Conservation (phyloP, 257 asterid genomes). For the Forsythia viridissima region DNA sequence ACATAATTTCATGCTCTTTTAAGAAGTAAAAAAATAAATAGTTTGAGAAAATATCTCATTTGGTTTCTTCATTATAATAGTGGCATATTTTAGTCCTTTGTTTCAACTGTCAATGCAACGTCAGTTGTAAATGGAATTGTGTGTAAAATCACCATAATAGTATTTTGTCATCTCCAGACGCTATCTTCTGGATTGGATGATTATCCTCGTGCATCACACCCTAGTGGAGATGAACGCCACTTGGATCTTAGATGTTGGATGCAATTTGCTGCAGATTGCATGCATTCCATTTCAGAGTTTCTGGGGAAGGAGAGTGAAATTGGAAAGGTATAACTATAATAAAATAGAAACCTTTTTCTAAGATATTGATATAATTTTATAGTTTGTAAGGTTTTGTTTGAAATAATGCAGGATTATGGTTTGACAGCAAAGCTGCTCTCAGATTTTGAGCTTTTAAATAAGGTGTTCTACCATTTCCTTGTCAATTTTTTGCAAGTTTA, state of each 20-base stretch:
- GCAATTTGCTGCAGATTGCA: constrained; percentile 94
- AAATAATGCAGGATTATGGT: constrained; percentile 66
- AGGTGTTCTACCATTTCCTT: constrained; percentile 43
- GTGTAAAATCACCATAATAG: constrained; percentile 19
- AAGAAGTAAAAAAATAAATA: not conserved
- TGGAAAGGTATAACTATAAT: constrained; percentile 52
- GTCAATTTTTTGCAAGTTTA: not conserved
- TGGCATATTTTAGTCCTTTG: not conserved
- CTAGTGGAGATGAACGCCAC: constrained; percentile 89
- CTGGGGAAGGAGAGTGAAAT: constrained; percentile 55
- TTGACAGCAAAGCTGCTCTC: constrained; percentile 74
- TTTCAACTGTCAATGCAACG: constrained; percentile 7
- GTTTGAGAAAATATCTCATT: constrained; percentile 7
- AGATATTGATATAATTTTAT: not conserved
- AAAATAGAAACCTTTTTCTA: not conserved
- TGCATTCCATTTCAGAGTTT: constrained; percentile 81
- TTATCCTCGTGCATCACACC: constrained; percentile 99
- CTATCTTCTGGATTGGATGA: constrained; percentile 97
- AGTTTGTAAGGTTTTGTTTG: constrained; percentile 23
- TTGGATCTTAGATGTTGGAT: constrained; percentile 99
- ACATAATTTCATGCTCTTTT: not conserved
- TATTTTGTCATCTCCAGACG: constrained; percentile 49
- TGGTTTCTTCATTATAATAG: not conserved
- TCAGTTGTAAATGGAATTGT: constrained; percentile 7
- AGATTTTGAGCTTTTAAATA: constrained; percentile 85